phyloP scores from a whole-genome alignment of 2,329 filamentous ascomycete genomes.

The Cadophora malorum region DNA sequence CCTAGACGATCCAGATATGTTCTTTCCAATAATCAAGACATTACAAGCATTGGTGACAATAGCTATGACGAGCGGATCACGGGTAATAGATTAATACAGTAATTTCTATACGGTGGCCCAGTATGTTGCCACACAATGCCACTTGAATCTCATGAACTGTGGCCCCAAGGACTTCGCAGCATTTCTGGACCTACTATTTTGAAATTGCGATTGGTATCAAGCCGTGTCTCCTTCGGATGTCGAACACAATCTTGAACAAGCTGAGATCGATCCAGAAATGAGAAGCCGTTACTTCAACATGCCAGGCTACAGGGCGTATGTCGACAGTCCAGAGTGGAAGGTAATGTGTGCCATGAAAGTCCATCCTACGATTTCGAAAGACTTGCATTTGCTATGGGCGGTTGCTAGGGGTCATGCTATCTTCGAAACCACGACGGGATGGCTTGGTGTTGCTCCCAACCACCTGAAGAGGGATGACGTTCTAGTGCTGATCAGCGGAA shows the following conservation, averaged over 20 bases:
- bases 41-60: conserved; percentile 9
- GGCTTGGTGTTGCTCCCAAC: conserved; percentile 2
- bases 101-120: background rate
- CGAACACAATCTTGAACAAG: background rate
- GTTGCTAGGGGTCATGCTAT: conserved; percentile 16
- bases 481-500: background rate
- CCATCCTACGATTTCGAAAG: conserved; percentile 1
- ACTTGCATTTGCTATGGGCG: conserved; percentile 13
- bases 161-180: background rate
- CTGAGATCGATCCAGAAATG: background rate
- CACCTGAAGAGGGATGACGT: conserved; percentile 1
- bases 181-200: background rate
- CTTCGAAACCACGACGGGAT: conserved; percentile 17
- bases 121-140: background rate
- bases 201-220: background rate
- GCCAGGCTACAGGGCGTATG: background rate
- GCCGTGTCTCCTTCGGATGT: too few species aligned
- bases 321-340: background rate
- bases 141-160: background rate
- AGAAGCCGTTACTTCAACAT: conserved; percentile 6
- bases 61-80: background rate
- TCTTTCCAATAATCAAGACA: background rate
- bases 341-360: conserved; percentile 17
- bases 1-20: conserved; percentile 4
- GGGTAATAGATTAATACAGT: background rate